Conservation (phyloP, 495 filamentous ascomycete species). For the Neurospora sp. region DNA sequence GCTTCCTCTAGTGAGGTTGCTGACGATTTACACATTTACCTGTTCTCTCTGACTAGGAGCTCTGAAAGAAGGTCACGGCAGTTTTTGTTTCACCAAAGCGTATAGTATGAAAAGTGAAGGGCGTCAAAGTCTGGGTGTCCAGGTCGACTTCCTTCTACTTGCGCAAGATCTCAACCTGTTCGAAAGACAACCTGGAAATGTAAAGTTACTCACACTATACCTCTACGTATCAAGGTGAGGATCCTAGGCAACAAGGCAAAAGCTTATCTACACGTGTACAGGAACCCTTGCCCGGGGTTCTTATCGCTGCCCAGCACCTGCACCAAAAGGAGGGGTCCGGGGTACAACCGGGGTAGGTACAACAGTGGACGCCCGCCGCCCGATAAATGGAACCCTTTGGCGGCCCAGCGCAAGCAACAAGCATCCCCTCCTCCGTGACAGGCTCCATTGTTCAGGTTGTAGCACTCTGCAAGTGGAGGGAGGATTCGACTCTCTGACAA, state of each 20-base stretch:
- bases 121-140: not conserved
- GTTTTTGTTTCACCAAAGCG: not conserved
- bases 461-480: not conserved
- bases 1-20: not conserved
- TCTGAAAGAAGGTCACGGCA: not conserved
- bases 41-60: not conserved
- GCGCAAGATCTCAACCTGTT: not conserved
- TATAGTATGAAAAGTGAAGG: not conserved
- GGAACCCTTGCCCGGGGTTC: not conserved
- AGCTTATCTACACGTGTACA: not conserved
- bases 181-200: not conserved
- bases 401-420: not conserved
- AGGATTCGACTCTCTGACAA: not conserved
- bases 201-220: not conserved
- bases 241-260: not conserved
- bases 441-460: not conserved
- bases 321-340: not conserved
- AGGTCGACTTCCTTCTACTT: not conserved
- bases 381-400: not conserved
- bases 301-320: not conserved
- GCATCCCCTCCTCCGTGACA: not conserved
- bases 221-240: not conserved
- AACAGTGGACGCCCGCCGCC: not conserved
- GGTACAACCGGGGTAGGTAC: not conserved
- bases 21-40: not conserved